A percentile compares a stretch with the other conserved stretches of the same genome.
Conservation (phyloP, 345 rosid species). For the Syzygium aromaticum region DNA sequence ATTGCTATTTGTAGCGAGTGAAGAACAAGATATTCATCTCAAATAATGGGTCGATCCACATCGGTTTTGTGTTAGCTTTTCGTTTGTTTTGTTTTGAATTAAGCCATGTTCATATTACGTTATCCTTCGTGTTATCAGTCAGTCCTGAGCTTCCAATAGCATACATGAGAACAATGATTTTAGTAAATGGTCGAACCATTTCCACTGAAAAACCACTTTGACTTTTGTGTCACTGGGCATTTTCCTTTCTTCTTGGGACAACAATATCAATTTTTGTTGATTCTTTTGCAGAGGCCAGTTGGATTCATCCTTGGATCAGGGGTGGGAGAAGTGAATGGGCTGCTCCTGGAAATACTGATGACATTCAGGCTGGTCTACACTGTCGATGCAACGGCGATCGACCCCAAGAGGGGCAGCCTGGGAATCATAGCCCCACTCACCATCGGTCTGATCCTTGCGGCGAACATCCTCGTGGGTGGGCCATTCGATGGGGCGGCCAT, state of each 20-base stretch:
- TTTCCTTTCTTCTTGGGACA: neutral
- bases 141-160: neutral
- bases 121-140: neutral
- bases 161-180: neutral
- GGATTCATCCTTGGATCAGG: slow-evolving; percentile 50
- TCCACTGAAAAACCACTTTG: neutral
- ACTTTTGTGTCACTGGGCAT: neutral
- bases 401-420: slow-evolving; percentile 37
- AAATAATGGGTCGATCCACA: neutral
- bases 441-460: slow-evolving; percentile 28
- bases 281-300: slow-evolving; percentile 41
- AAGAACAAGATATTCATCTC: neutral
- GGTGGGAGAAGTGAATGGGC: slow-evolving; percentile 32
- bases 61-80: neutral
- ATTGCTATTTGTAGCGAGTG: neutral
- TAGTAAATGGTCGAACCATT: neutral
- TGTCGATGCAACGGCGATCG: slow-evolving; percentile 28
- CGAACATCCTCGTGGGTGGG: slow-evolving; percentile 35
- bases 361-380: slow-evolving; percentile 38
- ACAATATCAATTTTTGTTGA: neutral
- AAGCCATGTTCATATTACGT: neutral
- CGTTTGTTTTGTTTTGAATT: neutral
- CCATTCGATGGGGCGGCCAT: slow-evolving; percentile 43
- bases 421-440: slow-evolving; percentile 41
- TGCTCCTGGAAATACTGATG: slow-evolving; percentile 26